Base-by-base conservation (phyloP, 805 yeast species). In the Suhomyces sp. region DNA sequence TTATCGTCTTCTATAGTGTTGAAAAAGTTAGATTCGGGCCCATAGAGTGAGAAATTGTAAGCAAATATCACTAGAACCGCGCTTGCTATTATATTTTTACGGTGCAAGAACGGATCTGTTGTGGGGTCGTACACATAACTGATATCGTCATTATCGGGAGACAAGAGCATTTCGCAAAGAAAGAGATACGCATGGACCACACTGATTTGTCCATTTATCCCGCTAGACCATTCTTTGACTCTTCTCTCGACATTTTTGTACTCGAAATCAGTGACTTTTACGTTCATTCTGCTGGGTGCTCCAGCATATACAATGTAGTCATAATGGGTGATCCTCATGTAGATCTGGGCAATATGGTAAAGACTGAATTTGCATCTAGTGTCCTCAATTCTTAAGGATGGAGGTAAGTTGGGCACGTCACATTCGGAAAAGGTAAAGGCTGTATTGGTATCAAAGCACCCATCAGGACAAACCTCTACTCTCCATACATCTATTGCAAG, bases 111-210 rank as follows among this genome's bases (percentile, higher is more conserved):
- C 4, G 82, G 78, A 60, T 84, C 87, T 3, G 74, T 64, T 54
- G 80, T 80, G 0, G 84, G 79, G 47, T 78, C 74, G 64, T 82
- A 83, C 17, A 69, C 68, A 47, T 74, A 78, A 38, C 72, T 72
- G 5, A 70, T 70, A 41, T 78, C 80, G 42, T 67, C 71, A 23
- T 79, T 83, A 57, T 76, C 78, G n/a, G 83, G 85, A 9, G 76
- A 72, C 45, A 86, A 63, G 55, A 83, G 79, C 80, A 82, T 81
- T 61, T 86, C 90, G 69, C 81, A 82, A 26, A 87, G 60, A 52
- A 84, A 74, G 57, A 83, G 70, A 55, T 83, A 83, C 19, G 88
- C 85, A 62, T 87, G 88, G 40, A 85, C 72, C 7, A 81, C 80
- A 24, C 84, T 54, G n/a, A 54, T 52, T 3, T 35, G 36, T 23